Evolutionary conservation across 2,329 filamentous ascomycete genomes (phyloP).

Genomic region (Fusarium sp.): DNA sequence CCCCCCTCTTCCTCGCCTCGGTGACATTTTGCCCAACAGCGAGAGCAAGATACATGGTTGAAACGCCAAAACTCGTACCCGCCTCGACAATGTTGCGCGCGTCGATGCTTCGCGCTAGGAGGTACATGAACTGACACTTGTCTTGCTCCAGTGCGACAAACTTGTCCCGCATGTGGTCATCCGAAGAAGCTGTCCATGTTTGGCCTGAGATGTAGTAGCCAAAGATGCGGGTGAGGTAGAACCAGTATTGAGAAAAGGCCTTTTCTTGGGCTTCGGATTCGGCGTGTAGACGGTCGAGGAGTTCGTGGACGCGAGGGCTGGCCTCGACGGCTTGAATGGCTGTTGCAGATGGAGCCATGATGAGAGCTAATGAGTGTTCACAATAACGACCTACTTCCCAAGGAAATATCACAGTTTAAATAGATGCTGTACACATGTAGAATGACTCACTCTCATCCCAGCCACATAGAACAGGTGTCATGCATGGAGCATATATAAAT

Average conservation of each 20-base stretch:
- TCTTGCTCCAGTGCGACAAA: constrained; percentile 71
- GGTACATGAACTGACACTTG: constrained; percentile 69
- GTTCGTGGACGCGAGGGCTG: constrained; percentile 41
- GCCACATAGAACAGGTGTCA: not conserved
- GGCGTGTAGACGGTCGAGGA: constrained; percentile 45
- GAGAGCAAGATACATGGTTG: constrained; percentile 72
- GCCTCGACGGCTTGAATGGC: constrained; percentile 41
- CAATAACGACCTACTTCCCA: not conserved
- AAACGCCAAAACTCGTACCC: constrained; percentile 72
- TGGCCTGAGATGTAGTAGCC: constrained; percentile 41
- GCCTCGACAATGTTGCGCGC: constrained; percentile 70
- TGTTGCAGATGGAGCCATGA: constrained; percentile 34
- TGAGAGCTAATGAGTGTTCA: not conserved
- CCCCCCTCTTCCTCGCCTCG: constrained; percentile 14
- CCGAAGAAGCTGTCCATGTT: constrained; percentile 39
- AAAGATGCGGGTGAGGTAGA: constrained; percentile 41
- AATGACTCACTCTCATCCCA: not conserved
- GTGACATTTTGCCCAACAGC: constrained; percentile 64
- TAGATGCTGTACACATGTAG: not conserved
- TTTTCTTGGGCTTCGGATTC: constrained; percentile 44
- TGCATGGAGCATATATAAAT: not conserved
- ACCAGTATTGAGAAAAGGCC: constrained; percentile 41
- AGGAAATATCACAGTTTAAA: constrained; percentile 7
- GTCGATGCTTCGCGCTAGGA: constrained; percentile 60
- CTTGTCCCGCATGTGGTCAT: constrained; percentile 63